phyloP scores from a whole-genome alignment of 768 basidiomycete genomes.

The Mycena rebaudengoi region DNA sequence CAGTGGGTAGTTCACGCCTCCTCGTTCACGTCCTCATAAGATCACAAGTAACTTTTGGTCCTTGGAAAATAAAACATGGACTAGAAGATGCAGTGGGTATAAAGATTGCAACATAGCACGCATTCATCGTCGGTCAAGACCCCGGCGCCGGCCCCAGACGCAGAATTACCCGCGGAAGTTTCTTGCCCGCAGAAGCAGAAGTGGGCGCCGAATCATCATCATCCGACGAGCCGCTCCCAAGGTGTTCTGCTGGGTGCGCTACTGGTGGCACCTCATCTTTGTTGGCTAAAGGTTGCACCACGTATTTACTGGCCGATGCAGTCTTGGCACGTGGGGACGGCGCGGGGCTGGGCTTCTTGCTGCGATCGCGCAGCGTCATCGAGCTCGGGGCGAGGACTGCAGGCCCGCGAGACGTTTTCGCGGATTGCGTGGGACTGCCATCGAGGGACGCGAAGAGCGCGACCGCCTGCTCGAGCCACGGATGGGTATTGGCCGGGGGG shows the following conservation, averaged over 20 bases:
- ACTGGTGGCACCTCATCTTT: no score
- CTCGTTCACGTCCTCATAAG: conserved; percentile 58
- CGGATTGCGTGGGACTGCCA: conserved; percentile 28
- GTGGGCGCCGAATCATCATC: neutral
- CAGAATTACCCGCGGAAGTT: conserved; percentile 43
- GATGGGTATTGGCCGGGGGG: conserved; percentile 43
- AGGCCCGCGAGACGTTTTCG: conserved; percentile 31
- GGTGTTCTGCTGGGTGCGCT: neutral
- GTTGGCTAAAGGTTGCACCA: neutral
- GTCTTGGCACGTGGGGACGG: conserved; percentile 25
- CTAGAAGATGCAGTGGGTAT: no score
- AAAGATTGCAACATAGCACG: neutral
- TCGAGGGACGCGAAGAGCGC: conserved; percentile 59
- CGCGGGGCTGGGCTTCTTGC: conserved; percentile 44
- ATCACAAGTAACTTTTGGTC: no score
- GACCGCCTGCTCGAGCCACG: conserved; percentile 68
- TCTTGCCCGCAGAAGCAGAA: conserved; percentile 24
- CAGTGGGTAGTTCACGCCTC: conserved; percentile 91
- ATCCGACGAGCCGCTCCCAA: conserved; percentile 16
- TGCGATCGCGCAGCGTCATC: conserved; percentile 61
- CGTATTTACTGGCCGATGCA: neutral
- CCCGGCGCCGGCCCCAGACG: conserved; percentile 39
- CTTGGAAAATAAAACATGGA: no score
- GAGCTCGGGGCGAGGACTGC: conserved; percentile 48
- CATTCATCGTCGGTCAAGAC: neutral